Evolutionary conservation across 805 yeast species (phyloP), one percentile per base, ranked within the genome.

Genomic region (Wickerhamomyces alni): DNA sequence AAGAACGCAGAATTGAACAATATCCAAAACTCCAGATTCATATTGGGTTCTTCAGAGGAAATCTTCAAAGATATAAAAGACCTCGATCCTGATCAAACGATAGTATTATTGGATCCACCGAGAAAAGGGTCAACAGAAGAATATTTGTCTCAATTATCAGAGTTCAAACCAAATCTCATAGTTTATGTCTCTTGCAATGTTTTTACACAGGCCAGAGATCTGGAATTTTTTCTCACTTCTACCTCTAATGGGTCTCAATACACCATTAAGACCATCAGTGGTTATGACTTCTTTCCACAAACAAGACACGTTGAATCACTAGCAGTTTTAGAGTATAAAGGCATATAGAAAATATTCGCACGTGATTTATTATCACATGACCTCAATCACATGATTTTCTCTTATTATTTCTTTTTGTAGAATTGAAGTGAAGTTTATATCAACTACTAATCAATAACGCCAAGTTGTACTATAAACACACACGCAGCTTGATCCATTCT

Each of bases 201-300:
- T 34, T 96, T 89, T 63, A 86, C 96, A n/a, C 99, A 91, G 63
- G 98, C 98, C 2, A 70, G 98, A 51, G 99, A 91, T 58, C 58
- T 91, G 35, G 86, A 84, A 46, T 88, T 77, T 66, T 85, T 91
- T 54, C 59, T 88, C 40, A 74, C 72, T 40, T 69, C 77, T 22
- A 80, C 89, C 5, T 66, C 61, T 18, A 59, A 76, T 47, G 93
- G 93, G 2, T 47, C 57, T 4, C 54, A 70, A 19, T 93, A 87
- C 63, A 65, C 65, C 37, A 71, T 93, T 17, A 91, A 83, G 46
- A 77, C 86, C 45, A 69, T 93, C 22, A 77, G 85, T 54, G 99
- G 99, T 1, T 93, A 89, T 58, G 99, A 91, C 61, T 89, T 91
- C 64, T 91, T 91, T 68, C 96, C 96, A 1, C 95, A 87, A 63